Evolutionary conservation across 2,329 filamentous ascomycete species (phyloP), one percentile per base, ranked within the genome.

Genomic region (Calonectria multiphialidica): DNA sequence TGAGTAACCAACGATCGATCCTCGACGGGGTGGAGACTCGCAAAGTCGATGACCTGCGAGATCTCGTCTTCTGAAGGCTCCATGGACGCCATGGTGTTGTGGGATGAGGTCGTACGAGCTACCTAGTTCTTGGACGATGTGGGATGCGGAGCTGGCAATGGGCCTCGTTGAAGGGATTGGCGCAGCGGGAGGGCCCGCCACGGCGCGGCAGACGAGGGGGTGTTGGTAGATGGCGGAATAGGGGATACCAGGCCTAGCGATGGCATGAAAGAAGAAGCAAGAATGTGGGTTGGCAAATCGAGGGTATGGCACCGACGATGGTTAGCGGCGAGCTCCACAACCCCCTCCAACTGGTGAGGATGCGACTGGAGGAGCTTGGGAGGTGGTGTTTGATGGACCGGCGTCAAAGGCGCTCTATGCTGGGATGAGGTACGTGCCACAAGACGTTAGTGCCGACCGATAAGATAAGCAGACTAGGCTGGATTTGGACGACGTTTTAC

Each of bases 21-120:
- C n/a, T 81, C 74, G 1, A 77, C 57, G 6, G 77, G 78, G 68
- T 83, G 74, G 35, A 87, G 82, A 42, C 78, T 76, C 7, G 83
- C 81, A 75, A 87, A 84, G 59, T 87, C 86, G 70, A 86, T 82
- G 75, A 88, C 84, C 44, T 81, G 78, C 68, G 70, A 76, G 74
- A 88, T 82, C 45, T 83, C 79, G 2, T 80, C 80, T 55, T 85
- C 81, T 23, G 81, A 80, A 33, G 84, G 83, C 33, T 85, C 84
- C 76, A 75, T 77, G 64, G 81, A 78, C 35, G 81, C 78, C 82
- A 83, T 83, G 64, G 37, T 76, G 71, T 50, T 42, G 47, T 65
- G n/a, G 37, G 25, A 45, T 23, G 40, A 21, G 21, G 44, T 45
- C 33, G 53, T 35, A 35, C n/a, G 5, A 44, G 53, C 37, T 59